A percentile compares a stretch with the other conserved stretches of the same genome.
Evolutionary conservation across 1,284 basidiomycete genomes (phyloP).

Genomic region (Hymenochaete sp.): DNA sequence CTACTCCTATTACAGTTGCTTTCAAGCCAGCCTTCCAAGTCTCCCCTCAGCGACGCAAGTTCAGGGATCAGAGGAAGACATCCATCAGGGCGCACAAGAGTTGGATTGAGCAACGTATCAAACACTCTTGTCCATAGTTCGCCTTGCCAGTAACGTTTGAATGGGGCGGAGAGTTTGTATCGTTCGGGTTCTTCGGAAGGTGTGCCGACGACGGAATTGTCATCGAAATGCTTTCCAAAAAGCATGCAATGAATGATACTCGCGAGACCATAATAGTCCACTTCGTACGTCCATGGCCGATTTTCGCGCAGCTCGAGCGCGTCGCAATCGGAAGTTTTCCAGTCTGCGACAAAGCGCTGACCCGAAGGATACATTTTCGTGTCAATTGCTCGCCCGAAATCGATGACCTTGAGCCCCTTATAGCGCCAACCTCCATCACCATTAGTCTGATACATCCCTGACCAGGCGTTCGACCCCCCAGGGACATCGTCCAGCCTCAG

Average conservation of each 20-base stretch:
- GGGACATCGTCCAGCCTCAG: conserved; percentile 81
- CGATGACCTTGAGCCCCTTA: conserved; percentile 90
- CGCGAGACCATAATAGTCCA: conserved; percentile 93
- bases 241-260: conserved; percentile 92
- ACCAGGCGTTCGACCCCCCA: conserved; percentile 63
- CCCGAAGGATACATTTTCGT: conserved; percentile 66
- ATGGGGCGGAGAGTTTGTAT: conserved; percentile 64
- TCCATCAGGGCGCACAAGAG: conserved; percentile 41
- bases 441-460: conserved; percentile 60
- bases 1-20: conserved; percentile 78
- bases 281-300: conserved; percentile 85
- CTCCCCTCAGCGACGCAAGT: conserved; percentile 52
- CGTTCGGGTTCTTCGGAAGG: conserved; percentile 30
- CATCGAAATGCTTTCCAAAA: conserved; percentile 91
- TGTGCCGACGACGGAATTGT: conserved; percentile 40
- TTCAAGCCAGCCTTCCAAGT: conserved; percentile 87
- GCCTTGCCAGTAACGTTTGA: conserved; percentile 95
- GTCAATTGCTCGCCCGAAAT: conserved; percentile 94
- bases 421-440: conserved; percentile 78
- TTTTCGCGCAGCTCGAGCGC: conserved; percentile 85
- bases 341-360: conserved; percentile 83
- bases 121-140: conserved; percentile 84
- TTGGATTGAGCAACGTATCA: conserved; percentile 80
- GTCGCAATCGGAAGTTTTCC: conserved; percentile 82
- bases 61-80: conserved; percentile 65